phyloP scores from a whole-genome alignment of 768 basidiomycete species.

The Lactarius quietus region DNA sequence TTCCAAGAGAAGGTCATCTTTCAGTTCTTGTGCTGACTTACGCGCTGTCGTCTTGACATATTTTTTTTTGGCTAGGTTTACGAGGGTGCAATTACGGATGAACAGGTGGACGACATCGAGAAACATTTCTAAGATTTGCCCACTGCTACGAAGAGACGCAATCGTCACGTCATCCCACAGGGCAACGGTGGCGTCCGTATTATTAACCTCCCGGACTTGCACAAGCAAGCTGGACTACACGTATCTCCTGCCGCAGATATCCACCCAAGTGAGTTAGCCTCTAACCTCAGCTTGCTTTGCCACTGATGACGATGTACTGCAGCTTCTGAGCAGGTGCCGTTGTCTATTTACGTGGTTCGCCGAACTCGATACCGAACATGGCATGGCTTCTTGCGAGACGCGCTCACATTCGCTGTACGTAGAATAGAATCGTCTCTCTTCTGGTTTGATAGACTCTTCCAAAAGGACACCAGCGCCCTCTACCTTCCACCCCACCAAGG shows the following conservation, averaged over 20 bases:
- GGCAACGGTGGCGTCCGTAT: conserved; percentile 48
- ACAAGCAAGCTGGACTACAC: conserved; percentile 44
- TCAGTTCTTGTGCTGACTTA: background rate
- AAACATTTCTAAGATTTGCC: conserved; percentile 92
- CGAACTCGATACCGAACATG: conserved; percentile 66
- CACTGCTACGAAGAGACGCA: conserved; percentile 64
- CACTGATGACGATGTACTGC: conserved; percentile 29
- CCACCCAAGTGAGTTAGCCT: conserved; percentile 51
- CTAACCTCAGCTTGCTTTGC: background rate
- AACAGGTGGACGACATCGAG: conserved; percentile 46
- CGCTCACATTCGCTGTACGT: conserved; percentile 61
- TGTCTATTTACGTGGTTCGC: conserved; percentile 67
- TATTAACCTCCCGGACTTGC: conserved; percentile 53
- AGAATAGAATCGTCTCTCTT: background rate
- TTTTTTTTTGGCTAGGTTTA: conserved; percentile 43
- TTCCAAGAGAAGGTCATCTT: conserved; percentile 59
- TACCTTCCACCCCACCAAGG: no score
- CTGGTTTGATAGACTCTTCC: conserved; percentile 7
- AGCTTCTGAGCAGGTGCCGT: conserved; percentile 32
- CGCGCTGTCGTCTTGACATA: conserved; percentile 9
- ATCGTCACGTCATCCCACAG: conserved; percentile 64
- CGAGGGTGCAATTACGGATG: conserved; percentile 52
- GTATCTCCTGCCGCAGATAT: conserved; percentile 49
- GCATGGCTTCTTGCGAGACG: conserved; percentile 58
- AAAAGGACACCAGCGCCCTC: conserved; percentile 40